phyloP scores from a whole-genome alignment of 768 basidiomycete species.

The Lepiota brunneoincarnata region DNA sequence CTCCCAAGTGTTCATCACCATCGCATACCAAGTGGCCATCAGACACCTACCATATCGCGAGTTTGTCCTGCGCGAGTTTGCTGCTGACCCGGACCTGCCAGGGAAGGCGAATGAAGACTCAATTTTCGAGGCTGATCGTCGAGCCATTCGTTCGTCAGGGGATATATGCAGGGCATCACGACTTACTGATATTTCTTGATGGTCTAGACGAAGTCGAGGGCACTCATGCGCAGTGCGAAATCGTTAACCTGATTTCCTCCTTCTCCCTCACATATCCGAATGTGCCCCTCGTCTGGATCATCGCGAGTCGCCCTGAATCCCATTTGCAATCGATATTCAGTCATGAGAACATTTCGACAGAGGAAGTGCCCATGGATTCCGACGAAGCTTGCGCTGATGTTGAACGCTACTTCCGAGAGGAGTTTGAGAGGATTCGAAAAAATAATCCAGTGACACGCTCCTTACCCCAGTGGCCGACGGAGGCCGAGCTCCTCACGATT shows the following conservation, averaged over 20 bases:
- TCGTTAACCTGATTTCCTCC: not conserved
- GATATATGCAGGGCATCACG: not conserved
- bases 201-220: not conserved
- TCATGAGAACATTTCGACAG: not conserved
- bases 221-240: not conserved
- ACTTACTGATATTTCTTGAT: not conserved
- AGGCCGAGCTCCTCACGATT: not conserved
- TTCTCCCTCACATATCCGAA: not conserved
- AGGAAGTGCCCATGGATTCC: not conserved
- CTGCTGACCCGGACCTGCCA: too few relatives aligned
- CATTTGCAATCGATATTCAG: not conserved
- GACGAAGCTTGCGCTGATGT: not conserved
- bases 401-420: too few relatives aligned
- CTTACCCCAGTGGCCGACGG: not conserved
- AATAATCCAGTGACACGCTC: not conserved
- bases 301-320: constrained; percentile 1
- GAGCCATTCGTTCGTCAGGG: not conserved
- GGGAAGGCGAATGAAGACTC: too few relatives aligned
- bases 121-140: too few relatives aligned
- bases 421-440: not conserved
- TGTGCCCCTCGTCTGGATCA: not conserved
- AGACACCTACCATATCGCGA: too few relatives aligned
- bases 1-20: too few relatives aligned
- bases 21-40: too few relatives aligned
- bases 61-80: too few relatives aligned